phyloP scores from a whole-genome alignment of 1,284 basidiomycete genomes.

The Microbotryum saponariae region DNA sequence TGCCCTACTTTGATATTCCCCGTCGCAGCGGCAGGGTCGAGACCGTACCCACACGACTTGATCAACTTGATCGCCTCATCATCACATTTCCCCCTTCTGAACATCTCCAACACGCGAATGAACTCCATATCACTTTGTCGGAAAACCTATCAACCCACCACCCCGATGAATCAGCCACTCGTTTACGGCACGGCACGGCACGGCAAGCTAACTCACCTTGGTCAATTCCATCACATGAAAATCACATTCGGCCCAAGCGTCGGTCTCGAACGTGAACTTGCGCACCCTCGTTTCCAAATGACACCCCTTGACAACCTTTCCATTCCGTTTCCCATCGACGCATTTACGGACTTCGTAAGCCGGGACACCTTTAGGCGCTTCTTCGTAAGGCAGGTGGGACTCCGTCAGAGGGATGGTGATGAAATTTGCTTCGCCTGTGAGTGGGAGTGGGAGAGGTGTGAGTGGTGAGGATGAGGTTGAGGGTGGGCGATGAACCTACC shows the following conservation, averaged over 20 bases:
- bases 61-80: constrained; percentile 19
- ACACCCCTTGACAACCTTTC: constrained; percentile 9
- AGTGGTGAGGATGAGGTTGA: not conserved
- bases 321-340: not conserved
- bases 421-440: constrained; percentile 7
- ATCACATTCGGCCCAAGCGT: constrained; percentile 29
- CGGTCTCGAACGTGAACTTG: constrained; percentile 26
- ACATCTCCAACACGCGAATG: constrained; percentile 32
- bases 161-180: no score
- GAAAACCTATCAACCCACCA: constrained; percentile 23
- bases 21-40: constrained; percentile 11
- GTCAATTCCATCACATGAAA: constrained; percentile 29
- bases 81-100: constrained; percentile 31
- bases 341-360: constrained; percentile 14
- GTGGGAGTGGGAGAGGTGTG: not conserved
- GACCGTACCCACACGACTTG: constrained; percentile 19
- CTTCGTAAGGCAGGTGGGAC: constrained; percentile 16
- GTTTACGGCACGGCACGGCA: not conserved
- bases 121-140: constrained; percentile 32
- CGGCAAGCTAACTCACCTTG: constrained; percentile 2
- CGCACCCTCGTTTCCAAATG: constrained; percentile 10
- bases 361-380: constrained; percentile 1
- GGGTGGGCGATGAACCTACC: constrained; percentile 4
- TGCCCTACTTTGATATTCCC: constrained; percentile 16
- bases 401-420: constrained; percentile 9